These are phyloP conservation scores for Mycena chlorophos DNA, from an alignment of 768 basidiomycete genomes.

Conservation along the genomic window DNA sequence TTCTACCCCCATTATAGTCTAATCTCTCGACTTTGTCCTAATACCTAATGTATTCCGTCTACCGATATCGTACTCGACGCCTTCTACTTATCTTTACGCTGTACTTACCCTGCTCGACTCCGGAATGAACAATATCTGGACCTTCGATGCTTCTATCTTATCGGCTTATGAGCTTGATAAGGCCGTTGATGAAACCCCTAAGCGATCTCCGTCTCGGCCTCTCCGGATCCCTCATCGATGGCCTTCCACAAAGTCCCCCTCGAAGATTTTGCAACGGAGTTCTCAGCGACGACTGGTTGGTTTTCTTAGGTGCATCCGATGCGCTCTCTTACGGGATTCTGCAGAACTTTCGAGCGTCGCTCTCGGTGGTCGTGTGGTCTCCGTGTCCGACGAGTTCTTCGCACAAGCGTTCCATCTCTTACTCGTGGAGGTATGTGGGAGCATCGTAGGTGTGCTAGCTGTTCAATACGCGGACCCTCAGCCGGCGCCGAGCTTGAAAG, in stretches of 20 bases:
- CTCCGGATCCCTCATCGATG: slow-evolving; percentile 34
- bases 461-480: slow-evolving; percentile 29
- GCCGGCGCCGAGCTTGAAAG: slow-evolving; percentile 87
- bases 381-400: slow-evolving; percentile 95
- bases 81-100: too few relatives aligned
- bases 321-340: not conserved
- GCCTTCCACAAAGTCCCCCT: slow-evolving; percentile 44
- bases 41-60: too few relatives aligned
- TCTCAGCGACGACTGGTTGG: slow-evolving; percentile 55
- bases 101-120: too few relatives aligned
- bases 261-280: slow-evolving; percentile 47
- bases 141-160: not conserved
- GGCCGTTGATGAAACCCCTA: not conserved
- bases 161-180: not conserved
- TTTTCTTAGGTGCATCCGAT: not conserved
- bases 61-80: too few relatives aligned
- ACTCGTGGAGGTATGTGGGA: slow-evolving; percentile 58
- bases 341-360: slow-evolving; percentile 89
- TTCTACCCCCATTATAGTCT: slow-evolving; percentile 5
- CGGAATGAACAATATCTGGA: not conserved
- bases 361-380: slow-evolving; percentile 72
- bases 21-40: too few relatives aligned
- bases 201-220: not conserved
- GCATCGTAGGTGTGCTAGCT: slow-evolving; percentile 1
- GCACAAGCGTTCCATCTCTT: slow-evolving; percentile 83